phyloP scores from a whole-genome alignment of 805 yeast species.

The Nakazawaea siamensis region DNA sequence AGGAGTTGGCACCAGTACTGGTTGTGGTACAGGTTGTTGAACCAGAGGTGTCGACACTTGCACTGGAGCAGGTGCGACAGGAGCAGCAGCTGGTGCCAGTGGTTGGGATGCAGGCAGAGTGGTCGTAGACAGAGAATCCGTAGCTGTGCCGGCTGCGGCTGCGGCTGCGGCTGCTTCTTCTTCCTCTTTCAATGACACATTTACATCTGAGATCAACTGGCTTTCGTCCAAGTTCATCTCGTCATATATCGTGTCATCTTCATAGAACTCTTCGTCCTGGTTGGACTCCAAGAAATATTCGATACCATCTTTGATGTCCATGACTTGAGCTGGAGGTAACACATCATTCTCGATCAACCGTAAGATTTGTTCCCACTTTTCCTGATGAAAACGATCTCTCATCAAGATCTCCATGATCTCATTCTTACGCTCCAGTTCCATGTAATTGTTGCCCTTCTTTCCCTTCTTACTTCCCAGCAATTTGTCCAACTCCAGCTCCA shows the following conservation, averaged over 20 bases:
- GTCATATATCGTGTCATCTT: conserved; percentile 89
- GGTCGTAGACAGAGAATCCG: not conserved
- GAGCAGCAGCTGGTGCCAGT: conserved; percentile 2
- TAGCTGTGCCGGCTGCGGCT: conserved; percentile 1
- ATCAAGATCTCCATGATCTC: conserved; percentile 58
- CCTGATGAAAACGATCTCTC: conserved; percentile 73
- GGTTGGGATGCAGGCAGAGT: conserved; percentile 5
- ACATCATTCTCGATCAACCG: conserved; percentile 74
- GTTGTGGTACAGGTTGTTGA: too few species aligned
- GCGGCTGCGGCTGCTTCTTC: not conserved
- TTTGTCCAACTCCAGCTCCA: conserved; percentile 63
- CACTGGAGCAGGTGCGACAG: too few species aligned
- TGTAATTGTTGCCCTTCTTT: conserved; percentile 35
- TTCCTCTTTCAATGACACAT: conserved; percentile 10
- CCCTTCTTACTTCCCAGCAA: conserved; percentile 44
- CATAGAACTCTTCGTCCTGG: conserved; percentile 87
- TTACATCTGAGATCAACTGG: conserved; percentile 19
- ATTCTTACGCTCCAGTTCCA: conserved; percentile 44
- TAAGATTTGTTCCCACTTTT: conserved; percentile 68
- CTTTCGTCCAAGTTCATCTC: conserved; percentile 62
- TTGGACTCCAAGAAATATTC: conserved; percentile 90
- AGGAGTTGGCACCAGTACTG: too few species aligned
- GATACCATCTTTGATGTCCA: conserved; percentile 79
- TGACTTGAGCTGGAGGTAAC: conserved; percentile 68
- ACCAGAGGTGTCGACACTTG: too few species aligned